These are phyloP conservation scores for Colletotrichum scovillei DNA, from an alignment of 2,329 filamentous ascomycete species.

Conservation along the genomic window DNA sequence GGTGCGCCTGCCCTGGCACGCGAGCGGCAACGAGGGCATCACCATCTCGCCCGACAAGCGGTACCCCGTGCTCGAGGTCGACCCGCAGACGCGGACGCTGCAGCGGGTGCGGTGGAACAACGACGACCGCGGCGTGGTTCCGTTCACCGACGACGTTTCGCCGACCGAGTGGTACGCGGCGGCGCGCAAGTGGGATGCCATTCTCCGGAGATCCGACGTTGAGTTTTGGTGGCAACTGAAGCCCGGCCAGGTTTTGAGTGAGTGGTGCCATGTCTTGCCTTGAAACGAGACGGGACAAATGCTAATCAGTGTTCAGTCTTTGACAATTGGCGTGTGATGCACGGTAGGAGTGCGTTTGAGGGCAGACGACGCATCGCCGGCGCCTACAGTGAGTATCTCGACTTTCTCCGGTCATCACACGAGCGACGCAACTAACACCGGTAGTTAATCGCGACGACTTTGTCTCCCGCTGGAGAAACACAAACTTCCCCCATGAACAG, in stretches of 20 bases:
- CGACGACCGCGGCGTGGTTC: slow-evolving; percentile 81
- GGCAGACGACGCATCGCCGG: slow-evolving; percentile 91
- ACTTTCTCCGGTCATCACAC: background rate
- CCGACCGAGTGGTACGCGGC: slow-evolving; percentile 81
- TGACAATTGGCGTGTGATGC: slow-evolving; percentile 95
- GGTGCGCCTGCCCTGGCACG: slow-evolving; percentile 78
- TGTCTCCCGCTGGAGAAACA: slow-evolving; percentile 79
- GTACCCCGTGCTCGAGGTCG: slow-evolving; percentile 78
- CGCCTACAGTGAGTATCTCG: slow-evolving; percentile 79
- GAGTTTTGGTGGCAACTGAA: slow-evolving; percentile 85
- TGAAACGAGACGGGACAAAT: background rate
- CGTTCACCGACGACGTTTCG: slow-evolving; percentile 59
- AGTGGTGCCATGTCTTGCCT: slow-evolving; percentile 45
- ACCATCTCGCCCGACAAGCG: slow-evolving; percentile 78
- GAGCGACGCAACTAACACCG: background rate
- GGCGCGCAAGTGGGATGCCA: slow-evolving; percentile 77
- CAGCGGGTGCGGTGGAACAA: slow-evolving; percentile 91
- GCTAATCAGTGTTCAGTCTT: slow-evolving; percentile 73
- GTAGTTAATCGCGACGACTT: slow-evolving; percentile 85
- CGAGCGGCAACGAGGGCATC: slow-evolving; percentile 89
- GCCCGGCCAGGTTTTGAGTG: slow-evolving; percentile 82
- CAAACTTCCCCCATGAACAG: slow-evolving; percentile 67
- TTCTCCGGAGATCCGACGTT: slow-evolving; percentile 72
- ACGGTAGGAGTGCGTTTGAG: slow-evolving; percentile 85
- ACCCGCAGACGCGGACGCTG: slow-evolving; percentile 49